Percentiles rank a stretch among this genome's conserved stretches.
Conservation (phyloP, 352 stramenopile genomes). For the Phytophthora pisi region DNA sequence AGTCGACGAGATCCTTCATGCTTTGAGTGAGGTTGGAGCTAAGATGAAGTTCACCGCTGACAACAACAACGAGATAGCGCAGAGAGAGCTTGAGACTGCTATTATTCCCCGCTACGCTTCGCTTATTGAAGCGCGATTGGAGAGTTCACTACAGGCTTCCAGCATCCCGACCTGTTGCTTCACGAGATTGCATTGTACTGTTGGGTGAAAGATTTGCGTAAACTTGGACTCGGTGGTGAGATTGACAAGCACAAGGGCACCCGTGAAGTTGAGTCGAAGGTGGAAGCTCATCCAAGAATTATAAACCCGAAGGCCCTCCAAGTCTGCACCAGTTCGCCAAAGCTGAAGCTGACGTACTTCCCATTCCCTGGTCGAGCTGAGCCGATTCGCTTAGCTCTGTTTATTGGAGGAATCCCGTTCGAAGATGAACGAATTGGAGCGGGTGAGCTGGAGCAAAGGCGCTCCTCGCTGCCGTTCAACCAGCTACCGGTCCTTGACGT, state of each 20-base stretch:
- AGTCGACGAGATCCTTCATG: constrained; percentile 64
- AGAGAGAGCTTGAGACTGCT: constrained; percentile 11
- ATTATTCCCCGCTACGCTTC: constrained; percentile 31
- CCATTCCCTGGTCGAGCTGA: constrained; percentile 56
- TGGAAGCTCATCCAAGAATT: constrained; percentile 30
- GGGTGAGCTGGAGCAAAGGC: constrained; percentile 37
- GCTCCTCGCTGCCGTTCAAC: constrained; percentile 45
- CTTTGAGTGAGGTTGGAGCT: constrained; percentile 34
- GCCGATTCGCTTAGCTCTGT: constrained; percentile 54
- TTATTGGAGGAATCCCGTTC: constrained; percentile 50
- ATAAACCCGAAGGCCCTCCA: constrained; percentile 19
- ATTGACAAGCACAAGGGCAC: not conserved
- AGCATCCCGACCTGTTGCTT: constrained; percentile 14
- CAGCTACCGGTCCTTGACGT: constrained; percentile 53
- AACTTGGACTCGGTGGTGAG: not conserved
- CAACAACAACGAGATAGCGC: not conserved
- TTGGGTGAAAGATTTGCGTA: constrained; percentile 23
- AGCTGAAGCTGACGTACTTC: constrained; percentile 68
- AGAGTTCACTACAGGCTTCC: constrained; percentile 12
- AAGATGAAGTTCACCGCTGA: constrained; percentile 17
- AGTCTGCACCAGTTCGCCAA: constrained; percentile 6
- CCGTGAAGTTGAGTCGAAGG: constrained; percentile 20
- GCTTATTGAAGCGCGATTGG: constrained; percentile 37
- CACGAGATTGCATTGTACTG: constrained; percentile 43
- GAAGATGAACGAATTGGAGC: constrained; percentile 57